Conservation (phyloP, 108 stramenopile genomes). For the Cyclotella atomus region DNA sequence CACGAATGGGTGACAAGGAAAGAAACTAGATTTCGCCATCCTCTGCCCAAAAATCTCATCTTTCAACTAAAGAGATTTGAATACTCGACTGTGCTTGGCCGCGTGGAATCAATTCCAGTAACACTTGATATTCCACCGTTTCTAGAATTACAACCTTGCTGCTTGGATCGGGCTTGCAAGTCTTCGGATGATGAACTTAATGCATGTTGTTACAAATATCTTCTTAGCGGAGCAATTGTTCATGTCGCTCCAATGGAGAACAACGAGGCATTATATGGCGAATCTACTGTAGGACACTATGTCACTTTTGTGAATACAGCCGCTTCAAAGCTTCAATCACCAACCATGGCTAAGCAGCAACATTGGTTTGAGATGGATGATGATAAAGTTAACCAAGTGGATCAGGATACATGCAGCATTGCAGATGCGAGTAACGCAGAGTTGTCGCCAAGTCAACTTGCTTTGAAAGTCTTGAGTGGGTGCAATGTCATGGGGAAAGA, state of each 20-base stretch:
- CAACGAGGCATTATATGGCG: conserved; percentile 19
- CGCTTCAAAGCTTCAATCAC: neutral
- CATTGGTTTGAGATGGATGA: conserved; percentile 13
- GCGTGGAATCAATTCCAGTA: conserved; percentile 26
- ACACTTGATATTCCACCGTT: conserved; percentile 24
- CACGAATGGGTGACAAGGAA: conserved; percentile 45
- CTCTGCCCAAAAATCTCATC: conserved; percentile 38
- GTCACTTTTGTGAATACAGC: conserved; percentile 23
- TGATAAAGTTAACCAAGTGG: neutral
- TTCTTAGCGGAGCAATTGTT: conserved; percentile 38
- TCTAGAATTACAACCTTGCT: conserved; percentile 35
- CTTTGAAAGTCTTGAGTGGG: conserved; percentile 3
- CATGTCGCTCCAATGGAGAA: conserved; percentile 35
- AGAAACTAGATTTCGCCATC: conserved; percentile 43
- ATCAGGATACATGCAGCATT: neutral
- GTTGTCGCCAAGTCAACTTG: neutral
- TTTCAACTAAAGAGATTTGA: conserved; percentile 49
- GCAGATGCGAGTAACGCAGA: neutral
- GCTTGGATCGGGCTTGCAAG: conserved; percentile 2
- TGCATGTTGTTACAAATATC: conserved; percentile 18
- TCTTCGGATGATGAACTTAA: neutral
- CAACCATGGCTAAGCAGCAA: conserved; percentile 31
- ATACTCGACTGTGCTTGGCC: conserved; percentile 26
- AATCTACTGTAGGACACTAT: conserved; percentile 38
- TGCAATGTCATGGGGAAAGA: neutral